Evolutionary conservation across 2,329 filamentous ascomycete species (phyloP).

Genomic region (Helotiales sp.): DNA sequence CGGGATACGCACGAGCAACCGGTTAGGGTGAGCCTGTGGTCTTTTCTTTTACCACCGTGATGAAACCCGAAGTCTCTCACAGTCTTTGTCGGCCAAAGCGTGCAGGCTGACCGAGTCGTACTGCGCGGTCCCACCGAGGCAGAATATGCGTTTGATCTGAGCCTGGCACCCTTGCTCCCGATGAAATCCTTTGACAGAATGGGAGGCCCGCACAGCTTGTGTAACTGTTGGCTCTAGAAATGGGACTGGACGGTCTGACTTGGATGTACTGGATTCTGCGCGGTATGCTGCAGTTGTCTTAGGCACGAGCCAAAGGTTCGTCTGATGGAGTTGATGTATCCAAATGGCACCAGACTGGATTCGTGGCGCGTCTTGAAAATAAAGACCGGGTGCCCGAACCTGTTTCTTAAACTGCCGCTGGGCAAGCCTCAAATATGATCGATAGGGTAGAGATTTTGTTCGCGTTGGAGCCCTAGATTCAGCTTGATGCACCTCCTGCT

Average conservation of each 20-base stretch:
- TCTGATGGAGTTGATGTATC: slow-evolving; percentile 27
- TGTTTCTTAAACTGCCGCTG: not conserved
- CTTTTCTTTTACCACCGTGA: slow-evolving; percentile 13
- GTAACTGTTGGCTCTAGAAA: slow-evolving; percentile 1
- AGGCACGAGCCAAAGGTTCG: slow-evolving; percentile 35
- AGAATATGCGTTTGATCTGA: slow-evolving; percentile 3
- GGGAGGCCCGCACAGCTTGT: not conserved
- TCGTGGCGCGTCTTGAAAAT: not conserved
- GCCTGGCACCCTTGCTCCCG: not conserved
- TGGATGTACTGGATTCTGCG: slow-evolving; percentile 11
- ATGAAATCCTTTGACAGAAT: not conserved
- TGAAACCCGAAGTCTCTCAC: slow-evolving; percentile 19
- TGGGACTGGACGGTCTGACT: slow-evolving; percentile 7
- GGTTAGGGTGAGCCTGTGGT: slow-evolving; percentile 23
- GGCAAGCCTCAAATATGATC: not conserved
- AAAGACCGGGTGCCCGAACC: not conserved
- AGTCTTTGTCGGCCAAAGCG: slow-evolving; percentile 9
- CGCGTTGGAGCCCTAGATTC: not conserved
- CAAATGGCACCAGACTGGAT: not conserved
- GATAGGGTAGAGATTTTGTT: not conserved
- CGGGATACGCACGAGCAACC: slow-evolving; percentile 25
- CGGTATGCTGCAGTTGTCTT: slow-evolving; percentile 31
- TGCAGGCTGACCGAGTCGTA: slow-evolving; percentile 12
- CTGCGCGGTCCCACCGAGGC: slow-evolving; percentile 2
- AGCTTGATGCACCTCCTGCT: not conserved